Evolutionary conservation across 169 alveolate species (phyloP).

Genomic region (Cryptosporidium canis): DNA sequence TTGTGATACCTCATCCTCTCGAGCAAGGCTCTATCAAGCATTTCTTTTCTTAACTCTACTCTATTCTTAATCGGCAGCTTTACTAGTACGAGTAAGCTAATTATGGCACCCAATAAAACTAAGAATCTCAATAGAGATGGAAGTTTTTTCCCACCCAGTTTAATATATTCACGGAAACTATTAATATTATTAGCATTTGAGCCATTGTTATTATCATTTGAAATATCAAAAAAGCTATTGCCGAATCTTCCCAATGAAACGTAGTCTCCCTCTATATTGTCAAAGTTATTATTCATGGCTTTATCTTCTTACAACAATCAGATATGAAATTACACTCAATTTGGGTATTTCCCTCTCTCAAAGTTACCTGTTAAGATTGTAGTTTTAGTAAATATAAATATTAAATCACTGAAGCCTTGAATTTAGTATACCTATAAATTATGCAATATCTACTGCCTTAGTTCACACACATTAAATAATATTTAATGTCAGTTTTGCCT

Average conservation of each 20-base stretch:
- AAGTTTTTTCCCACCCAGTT: neutral
- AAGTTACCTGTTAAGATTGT: neutral
- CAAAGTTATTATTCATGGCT: neutral
- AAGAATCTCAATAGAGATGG: neutral
- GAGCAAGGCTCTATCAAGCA: neutral
- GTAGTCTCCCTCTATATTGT: conserved; percentile 15
- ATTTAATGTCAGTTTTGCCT: neutral
- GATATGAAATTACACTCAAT: too few relatives aligned
- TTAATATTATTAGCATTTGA: neutral
- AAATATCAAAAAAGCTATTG: conserved; percentile 1
- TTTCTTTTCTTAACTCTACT: conserved; percentile 20
- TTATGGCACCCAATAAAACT: neutral
- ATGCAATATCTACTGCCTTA: neutral
- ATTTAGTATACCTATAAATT: too few relatives aligned
- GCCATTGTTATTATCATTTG: neutral
- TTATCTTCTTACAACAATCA: neutral
- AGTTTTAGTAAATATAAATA: neutral
- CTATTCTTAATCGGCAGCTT: conserved; percentile 19
- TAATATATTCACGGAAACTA: neutral
- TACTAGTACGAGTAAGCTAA: neutral
- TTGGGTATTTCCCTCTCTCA: too few relatives aligned
- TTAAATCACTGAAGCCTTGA: neutral
- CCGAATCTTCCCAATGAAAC: conserved; percentile 6
- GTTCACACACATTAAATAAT: neutral
- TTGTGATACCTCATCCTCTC: neutral